Evolutionary conservation across 2,329 filamentous ascomycete species (phyloP).

Genomic region (Aaosphaeria pasadenensis): DNA sequence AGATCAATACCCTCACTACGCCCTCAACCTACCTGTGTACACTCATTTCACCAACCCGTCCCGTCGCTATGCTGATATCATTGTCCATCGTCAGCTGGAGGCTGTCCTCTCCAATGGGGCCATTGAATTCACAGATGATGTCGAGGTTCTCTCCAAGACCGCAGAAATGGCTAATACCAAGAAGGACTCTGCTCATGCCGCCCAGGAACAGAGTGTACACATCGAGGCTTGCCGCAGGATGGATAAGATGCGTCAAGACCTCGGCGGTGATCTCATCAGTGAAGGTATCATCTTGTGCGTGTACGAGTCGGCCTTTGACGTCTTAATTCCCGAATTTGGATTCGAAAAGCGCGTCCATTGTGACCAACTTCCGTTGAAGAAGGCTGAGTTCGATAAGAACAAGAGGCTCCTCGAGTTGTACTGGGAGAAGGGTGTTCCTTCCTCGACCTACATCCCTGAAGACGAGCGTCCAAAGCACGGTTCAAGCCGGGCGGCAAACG

Average conservation of each 20-base stretch:
- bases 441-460: conserved; percentile 92
- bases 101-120: conserved; percentile 76
- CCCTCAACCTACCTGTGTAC: conserved; percentile 88
- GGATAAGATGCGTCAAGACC: conserved; percentile 84
- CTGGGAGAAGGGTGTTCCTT: conserved; percentile 99
- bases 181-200: conserved; percentile 96
- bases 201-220: conserved; percentile 97
- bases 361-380: conserved; percentile 95
- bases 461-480: conserved; percentile 90
- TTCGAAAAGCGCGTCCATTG: conserved; percentile 99
- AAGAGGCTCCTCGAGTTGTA: conserved; percentile 92
- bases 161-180: conserved; percentile 97
- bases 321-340: conserved; percentile 95
- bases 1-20: conserved; percentile 82
- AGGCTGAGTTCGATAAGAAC: conserved; percentile 98
- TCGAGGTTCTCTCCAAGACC: conserved; percentile 85
- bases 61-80: conserved; percentile 88
- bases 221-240: conserved; percentile 96
- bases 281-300: conserved; percentile 96
- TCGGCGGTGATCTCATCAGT: conserved; percentile 86
- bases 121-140: conserved; percentile 82
- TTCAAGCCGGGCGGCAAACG: conserved; percentile 69
- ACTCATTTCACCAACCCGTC: conserved; percentile 97
- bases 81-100: conserved; percentile 94
- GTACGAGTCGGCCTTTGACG: conserved; percentile 97